Conservation (phyloP, 1,139 yeast species). For the Candida albicans region DNA sequence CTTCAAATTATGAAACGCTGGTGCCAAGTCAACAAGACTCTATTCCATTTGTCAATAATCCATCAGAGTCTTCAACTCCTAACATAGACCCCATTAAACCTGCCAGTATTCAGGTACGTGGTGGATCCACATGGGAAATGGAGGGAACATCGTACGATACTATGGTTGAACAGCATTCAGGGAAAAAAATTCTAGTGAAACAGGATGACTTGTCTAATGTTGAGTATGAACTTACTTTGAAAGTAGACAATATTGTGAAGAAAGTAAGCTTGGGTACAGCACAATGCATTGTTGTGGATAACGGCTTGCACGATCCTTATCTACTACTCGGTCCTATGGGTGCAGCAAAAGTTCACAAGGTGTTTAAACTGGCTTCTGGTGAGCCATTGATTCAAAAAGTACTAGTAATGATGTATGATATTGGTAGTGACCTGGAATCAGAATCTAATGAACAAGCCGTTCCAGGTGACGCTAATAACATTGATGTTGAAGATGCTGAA, state of each 20-base stretch:
- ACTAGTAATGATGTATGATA: slow-evolving; percentile 13
- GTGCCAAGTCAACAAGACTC: too few species aligned
- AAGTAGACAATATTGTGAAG: slow-evolving; percentile 15
- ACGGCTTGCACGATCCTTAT: slow-evolving; percentile 36
- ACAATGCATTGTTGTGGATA: slow-evolving; percentile 46
- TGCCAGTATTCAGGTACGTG: slow-evolving; percentile 22
- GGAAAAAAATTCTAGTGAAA: slow-evolving; percentile 19
- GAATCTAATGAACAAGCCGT: too few species aligned
- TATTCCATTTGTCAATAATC: too few species aligned
- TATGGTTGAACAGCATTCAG: slow-evolving; percentile 14
- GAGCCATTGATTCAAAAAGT: slow-evolving; percentile 24
- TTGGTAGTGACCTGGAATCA: too few species aligned
- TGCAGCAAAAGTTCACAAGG: slow-evolving; percentile 25
- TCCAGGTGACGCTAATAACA: too few species aligned
- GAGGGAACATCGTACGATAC: slow-evolving; percentile 29
- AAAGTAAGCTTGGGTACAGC: slow-evolving; percentile 33
- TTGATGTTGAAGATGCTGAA: neutral
- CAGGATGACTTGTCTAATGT: slow-evolving; percentile 24
- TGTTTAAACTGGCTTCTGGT: slow-evolving; percentile 17
- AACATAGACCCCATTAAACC: slow-evolving; percentile 21
- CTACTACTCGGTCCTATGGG: slow-evolving; percentile 40
- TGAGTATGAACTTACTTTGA: slow-evolving; percentile 23
- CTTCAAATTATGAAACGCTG: too few species aligned
- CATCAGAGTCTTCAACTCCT: neutral
- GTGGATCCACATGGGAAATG: slow-evolving; percentile 27